Evolutionary conservation across 805 yeast species (phyloP).

Genomic region (Candida sakaeoensis): DNA sequence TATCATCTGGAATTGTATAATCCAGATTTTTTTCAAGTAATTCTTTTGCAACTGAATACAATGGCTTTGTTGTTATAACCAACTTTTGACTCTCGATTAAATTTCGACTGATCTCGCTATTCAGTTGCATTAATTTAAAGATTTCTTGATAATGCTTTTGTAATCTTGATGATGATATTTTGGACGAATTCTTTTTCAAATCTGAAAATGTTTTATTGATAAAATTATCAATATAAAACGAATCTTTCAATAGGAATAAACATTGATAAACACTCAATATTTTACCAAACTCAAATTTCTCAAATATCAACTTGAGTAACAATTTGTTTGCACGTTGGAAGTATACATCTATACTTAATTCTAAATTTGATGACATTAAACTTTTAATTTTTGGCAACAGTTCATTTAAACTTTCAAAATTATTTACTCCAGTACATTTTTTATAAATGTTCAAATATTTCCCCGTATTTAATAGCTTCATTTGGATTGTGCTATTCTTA

Average conservation of each 20-base stretch:
- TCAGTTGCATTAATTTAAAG: constrained; percentile 1
- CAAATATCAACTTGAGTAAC: constrained; percentile 52
- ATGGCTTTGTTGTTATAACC: constrained; percentile 43
- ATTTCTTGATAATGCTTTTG: constrained; percentile 21
- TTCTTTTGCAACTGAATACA: constrained; percentile 43
- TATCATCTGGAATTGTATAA: constrained; percentile 4
- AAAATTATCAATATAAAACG: constrained; percentile 50
- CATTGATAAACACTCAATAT: constrained; percentile 51
- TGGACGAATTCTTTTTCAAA: constrained; percentile 40
- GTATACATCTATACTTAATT: constrained; percentile 54
- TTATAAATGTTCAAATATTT: constrained; percentile 73
- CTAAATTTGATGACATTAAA: constrained; percentile 43
- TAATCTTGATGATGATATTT: constrained; percentile 27
- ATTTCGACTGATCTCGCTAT: constrained; percentile 10
- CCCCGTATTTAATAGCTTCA: constrained; percentile 75
- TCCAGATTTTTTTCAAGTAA: constrained; percentile 38
- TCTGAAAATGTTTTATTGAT: constrained; percentile 50
- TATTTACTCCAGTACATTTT: constrained; percentile 51
- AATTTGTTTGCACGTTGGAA: constrained; percentile 65
- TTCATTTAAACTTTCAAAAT: constrained; percentile 26
- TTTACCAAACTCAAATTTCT: constrained; percentile 53
- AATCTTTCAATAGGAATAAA: constrained; percentile 54
- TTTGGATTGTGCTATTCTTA: constrained; percentile 47
- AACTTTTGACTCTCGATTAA: constrained; percentile 21
- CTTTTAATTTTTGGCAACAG: constrained; percentile 23